phyloP scores from a whole-genome alignment of 345 rosid species.

The Turnera subulata region DNA sequence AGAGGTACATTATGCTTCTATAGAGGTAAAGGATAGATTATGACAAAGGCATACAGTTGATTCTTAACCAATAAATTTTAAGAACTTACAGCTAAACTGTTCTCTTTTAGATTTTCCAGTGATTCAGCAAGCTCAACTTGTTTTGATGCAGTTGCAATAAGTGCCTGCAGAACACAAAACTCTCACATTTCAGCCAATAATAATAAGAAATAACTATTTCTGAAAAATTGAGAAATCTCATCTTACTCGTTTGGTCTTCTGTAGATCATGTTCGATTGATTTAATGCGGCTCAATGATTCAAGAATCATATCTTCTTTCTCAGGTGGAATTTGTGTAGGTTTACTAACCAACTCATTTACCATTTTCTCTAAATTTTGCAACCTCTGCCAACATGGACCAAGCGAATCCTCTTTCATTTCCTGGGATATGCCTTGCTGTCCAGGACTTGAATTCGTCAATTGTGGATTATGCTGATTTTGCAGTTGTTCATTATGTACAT shows the following conservation, averaged over 20 bases:
- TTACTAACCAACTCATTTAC: constrained; percentile 60
- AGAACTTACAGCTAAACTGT: constrained; percentile 48
- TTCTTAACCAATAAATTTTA: not conserved
- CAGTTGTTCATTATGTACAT: constrained; percentile 25
- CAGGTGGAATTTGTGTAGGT: constrained; percentile 72
- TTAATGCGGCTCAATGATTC: constrained; percentile 78
- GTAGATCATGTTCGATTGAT: constrained; percentile 79
- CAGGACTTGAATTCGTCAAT: constrained; percentile 32
- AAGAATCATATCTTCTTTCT: constrained; percentile 81
- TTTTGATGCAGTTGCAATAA: constrained; percentile 80
- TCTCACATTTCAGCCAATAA: constrained; percentile 1
- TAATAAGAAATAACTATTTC: not conserved
- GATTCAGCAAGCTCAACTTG: constrained; percentile 90
- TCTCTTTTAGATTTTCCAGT: constrained; percentile 59
- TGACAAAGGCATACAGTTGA: not conserved
- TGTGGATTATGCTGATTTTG: constrained; percentile 37
- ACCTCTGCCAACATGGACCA: constrained; percentile 80
- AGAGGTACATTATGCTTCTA: not conserved
- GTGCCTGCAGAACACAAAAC: constrained; percentile 46
- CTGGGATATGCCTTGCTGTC: constrained; percentile 25
- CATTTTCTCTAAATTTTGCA: constrained; percentile 67
- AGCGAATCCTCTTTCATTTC: constrained; percentile 44
- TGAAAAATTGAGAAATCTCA: not conserved
- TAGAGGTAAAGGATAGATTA: not conserved
- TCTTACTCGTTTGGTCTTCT: constrained; percentile 77